Evolutionary conservation across 2,329 filamentous ascomycete genomes (phyloP), one percentile per base, ranked within the genome.

Genomic region (Hysterium pulicare): DNA sequence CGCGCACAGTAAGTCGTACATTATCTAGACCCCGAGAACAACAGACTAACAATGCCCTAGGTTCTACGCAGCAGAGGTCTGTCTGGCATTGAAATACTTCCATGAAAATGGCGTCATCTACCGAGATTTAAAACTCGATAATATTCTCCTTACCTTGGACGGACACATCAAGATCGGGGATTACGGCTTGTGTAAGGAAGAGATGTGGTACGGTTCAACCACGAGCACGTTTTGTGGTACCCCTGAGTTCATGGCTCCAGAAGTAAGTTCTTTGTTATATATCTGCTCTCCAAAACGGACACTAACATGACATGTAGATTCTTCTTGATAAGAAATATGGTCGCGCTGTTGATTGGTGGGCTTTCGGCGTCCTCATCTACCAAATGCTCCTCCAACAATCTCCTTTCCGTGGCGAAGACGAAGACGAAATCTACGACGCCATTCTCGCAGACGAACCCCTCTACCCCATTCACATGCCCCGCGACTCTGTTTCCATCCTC

Each of bases 21-120:
- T 10, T 5, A 5, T 24, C 13, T 35, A 24, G 33, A n/a, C 17
- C n/a, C 9, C 9, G 22, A 11, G 3, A 17, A 3, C 22, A 19
- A 10, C 8, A 7, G 21, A 39, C 55, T 64, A 48, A 65, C 33
- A 8, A 24, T 11, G 1, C 1, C 21, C 16, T 55, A 90, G 86
- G 55, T 98, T 98, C 68, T 98, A 98, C 63, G 94, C 93, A 36
- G 90, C 91, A 10, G 93, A 98, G 68, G 94, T 98, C 41, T 96
- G 93, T 74, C 71, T 98, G 63, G 93, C 93, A 13, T 75, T 98
- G 58, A 98, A 98, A 69, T 98, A 98, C 69, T 97, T 98, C 78
- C 93, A 98, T 62, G 93, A 98, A 69, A 97, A 98, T 66, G 93
- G 93, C 42, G 93, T 98, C 61, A 96, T 98, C 57, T 98, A 98